Evolutionary conservation across 768 basidiomycete species (phyloP).

Genomic region (Naganishia kalamii): DNA sequence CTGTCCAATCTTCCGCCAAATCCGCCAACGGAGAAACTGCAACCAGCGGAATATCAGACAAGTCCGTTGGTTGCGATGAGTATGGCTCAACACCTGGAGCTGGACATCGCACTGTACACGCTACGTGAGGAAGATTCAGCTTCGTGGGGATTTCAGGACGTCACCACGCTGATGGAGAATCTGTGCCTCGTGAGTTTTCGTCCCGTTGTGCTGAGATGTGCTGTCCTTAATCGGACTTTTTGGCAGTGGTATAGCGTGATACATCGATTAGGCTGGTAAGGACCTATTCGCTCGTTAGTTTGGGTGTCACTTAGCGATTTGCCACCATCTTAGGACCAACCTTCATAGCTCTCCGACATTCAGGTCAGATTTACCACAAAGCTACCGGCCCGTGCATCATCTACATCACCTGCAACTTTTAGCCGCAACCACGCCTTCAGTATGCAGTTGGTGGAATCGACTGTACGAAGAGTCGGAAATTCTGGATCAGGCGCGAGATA

Average conservation of each 20-base stretch:
- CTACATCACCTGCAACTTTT: background rate
- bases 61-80: background rate
- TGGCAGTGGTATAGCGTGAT: background rate
- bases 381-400: background rate
- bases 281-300: background rate
- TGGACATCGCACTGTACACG: background rate
- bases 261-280: background rate
- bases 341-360: constrained; percentile 1
- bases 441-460: background rate
- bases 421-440: background rate
- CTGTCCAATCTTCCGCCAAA: constrained; percentile 14
- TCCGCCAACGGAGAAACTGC: background rate
- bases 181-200: background rate
- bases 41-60: background rate
- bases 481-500: background rate
- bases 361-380: background rate
- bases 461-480: background rate
- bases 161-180: background rate
- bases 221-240: too few species aligned
- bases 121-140: background rate
- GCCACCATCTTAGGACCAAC: background rate
- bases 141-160: background rate
- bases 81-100: constrained; percentile 10
- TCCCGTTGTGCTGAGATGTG: background rate
- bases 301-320: background rate